A percentile compares a stretch with the other conserved stretches of the same genome.
These are phyloP conservation scores for Mycena pura DNA, from an alignment of 768 basidiomycete species.

Conservation along the genomic window DNA sequence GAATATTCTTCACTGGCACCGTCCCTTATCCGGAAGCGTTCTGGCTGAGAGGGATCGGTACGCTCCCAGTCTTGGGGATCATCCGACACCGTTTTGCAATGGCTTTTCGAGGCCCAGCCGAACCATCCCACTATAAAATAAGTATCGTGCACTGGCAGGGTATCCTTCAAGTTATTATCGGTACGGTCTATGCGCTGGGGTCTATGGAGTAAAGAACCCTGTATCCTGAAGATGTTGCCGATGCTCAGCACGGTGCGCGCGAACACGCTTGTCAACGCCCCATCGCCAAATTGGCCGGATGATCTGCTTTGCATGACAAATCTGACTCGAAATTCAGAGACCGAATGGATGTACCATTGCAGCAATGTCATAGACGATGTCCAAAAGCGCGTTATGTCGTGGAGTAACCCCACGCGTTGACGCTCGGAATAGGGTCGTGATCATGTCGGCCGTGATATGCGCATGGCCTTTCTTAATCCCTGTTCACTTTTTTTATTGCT, in stretches of 20 bases:
- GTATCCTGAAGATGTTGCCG: slow-evolving; percentile 47
- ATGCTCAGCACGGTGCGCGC: slow-evolving; percentile 55
- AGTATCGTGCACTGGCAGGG: too few relatives aligned
- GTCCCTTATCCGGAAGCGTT: too few relatives aligned
- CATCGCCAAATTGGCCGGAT: slow-evolving; percentile 59
- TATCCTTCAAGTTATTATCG: too few relatives aligned
- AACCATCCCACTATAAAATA: too few relatives aligned
- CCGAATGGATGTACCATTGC: slow-evolving; percentile 48
- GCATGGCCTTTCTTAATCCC: slow-evolving; percentile 74
- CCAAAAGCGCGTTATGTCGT: slow-evolving; percentile 63
- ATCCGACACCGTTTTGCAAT: too few relatives aligned
- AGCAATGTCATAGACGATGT: slow-evolving; percentile 53
- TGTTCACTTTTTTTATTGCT: slow-evolving; percentile 35
- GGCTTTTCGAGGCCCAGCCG: too few relatives aligned
- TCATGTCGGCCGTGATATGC: slow-evolving; percentile 78
- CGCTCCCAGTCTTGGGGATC: too few relatives aligned
- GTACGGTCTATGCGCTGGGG: too few relatives aligned
- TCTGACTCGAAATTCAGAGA: not conserved
- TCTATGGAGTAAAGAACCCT: slow-evolving; percentile 60
- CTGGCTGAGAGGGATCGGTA: too few relatives aligned
- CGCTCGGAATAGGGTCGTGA: slow-evolving; percentile 70
- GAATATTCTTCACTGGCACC: too few relatives aligned
- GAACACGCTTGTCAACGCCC: slow-evolving; percentile 54
- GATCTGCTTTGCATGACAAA: slow-evolving; percentile 42
- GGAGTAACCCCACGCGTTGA: slow-evolving; percentile 71